A percentile compares a stretch with the other conserved stretches of the same genome.
Evolutionary conservation across 75 land plant species (phyloP).

Genomic region (Pinus tabuliformis): DNA sequence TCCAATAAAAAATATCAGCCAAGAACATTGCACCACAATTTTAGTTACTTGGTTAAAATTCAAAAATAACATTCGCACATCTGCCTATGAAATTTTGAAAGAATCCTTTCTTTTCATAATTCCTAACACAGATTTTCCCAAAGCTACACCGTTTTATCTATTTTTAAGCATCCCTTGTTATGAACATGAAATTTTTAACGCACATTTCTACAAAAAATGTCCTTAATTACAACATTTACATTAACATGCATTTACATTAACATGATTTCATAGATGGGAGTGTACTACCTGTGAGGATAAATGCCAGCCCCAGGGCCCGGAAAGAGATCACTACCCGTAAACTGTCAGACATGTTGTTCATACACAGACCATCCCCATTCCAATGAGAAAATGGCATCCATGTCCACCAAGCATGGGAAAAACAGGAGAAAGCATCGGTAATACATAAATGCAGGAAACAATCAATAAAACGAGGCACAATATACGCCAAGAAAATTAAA

Average conservation of each 20-base stretch:
- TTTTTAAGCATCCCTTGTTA: background rate
- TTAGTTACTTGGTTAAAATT: too few species aligned
- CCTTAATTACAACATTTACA: background rate
- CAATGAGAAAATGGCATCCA: too few species aligned
- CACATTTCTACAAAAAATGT: background rate
- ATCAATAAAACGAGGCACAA: too few species aligned
- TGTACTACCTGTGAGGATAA: slow-evolving; percentile 59
- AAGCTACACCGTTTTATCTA: background rate
- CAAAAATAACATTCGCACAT: background rate
- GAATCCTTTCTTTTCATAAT: background rate
- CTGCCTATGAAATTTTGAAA: background rate
- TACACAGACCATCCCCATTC: too few species aligned
- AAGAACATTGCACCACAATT: background rate
- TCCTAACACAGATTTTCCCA: background rate
- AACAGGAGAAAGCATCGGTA: too few species aligned
- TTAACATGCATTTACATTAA: background rate
- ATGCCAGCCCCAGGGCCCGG: slow-evolving; percentile 87
- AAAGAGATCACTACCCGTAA: slow-evolving; percentile 55
- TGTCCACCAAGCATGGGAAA: too few species aligned
- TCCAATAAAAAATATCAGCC: slow-evolving; percentile 1
- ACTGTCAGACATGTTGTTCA: too few species aligned
- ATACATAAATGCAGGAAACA: too few species aligned
- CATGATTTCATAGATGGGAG: background rate
- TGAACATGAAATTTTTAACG: background rate
- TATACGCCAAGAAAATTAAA: too few species aligned